phyloP scores from a whole-genome alignment of 768 basidiomycete genomes.

The Lentinula detonsa region DNA sequence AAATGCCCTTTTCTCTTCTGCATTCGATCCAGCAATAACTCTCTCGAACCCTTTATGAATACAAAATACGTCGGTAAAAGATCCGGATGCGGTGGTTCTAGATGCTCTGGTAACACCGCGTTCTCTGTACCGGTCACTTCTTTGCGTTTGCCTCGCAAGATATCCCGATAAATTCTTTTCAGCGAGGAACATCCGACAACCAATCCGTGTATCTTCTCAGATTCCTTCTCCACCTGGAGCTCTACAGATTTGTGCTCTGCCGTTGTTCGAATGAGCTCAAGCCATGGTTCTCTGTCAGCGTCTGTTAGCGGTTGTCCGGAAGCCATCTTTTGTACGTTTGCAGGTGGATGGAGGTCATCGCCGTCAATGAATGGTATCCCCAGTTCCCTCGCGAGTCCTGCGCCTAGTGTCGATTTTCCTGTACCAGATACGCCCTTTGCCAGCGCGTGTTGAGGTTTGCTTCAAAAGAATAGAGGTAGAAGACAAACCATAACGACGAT shows the following conservation, averaged over 20 bases:
- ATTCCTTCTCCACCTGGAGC: conserved; percentile 2
- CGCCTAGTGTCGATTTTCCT: conserved; percentile 68
- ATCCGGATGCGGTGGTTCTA: conserved; percentile 20
- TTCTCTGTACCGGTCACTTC: conserved; percentile 13
- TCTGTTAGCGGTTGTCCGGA: conserved; percentile 71
- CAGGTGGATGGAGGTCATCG: conserved; percentile 77
- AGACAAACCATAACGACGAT: conserved; percentile 45
- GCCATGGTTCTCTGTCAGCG: conserved; percentile 82
- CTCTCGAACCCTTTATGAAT: conserved; percentile 59
- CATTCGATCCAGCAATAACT: conserved; percentile 61
- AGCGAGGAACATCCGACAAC: conserved; percentile 86
- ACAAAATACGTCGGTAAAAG: conserved; percentile 69
- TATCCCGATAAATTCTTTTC: conserved; percentile 74
- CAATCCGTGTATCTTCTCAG: conserved; percentile 37
- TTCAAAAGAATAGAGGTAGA: neutral
- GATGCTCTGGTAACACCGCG: conserved; percentile 16
- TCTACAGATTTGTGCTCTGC: conserved; percentile 41
- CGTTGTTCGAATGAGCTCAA: conserved; percentile 60
- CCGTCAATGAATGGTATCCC: conserved; percentile 82
- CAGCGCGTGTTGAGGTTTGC: neutral
- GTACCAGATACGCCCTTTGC: conserved; percentile 67
- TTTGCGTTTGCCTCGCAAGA: conserved; percentile 53
- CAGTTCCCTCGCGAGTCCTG: conserved; percentile 52
- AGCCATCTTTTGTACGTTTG: conserved; percentile 88
- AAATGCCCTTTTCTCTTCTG: conserved; percentile 63